A percentile compares a stretch with the other conserved stretches of the same genome.
Evolutionary conservation across 805 yeast species (phyloP).

Genomic region (Ogataea philodendri): DNA sequence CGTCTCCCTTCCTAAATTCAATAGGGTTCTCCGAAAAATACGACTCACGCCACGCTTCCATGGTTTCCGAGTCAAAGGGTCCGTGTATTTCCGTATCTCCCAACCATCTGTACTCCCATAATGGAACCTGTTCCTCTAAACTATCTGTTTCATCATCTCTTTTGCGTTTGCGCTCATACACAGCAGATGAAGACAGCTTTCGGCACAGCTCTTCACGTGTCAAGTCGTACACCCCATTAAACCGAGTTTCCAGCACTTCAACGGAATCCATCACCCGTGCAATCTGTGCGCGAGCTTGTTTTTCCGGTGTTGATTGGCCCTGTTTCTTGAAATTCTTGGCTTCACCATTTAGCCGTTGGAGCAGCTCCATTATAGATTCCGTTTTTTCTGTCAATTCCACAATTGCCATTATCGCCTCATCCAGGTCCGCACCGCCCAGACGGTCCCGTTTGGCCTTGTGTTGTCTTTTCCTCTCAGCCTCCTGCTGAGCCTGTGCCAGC

Average conservation of each 20-base stretch:
- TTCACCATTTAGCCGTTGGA: conserved; percentile 39
- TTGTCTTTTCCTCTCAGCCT: conserved; percentile 28
- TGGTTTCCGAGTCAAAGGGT: conserved; percentile 50
- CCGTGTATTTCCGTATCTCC: conserved; percentile 42
- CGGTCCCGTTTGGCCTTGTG: conserved; percentile 12
- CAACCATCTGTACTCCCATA: conserved; percentile 19
- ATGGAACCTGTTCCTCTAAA: too few relatives aligned
- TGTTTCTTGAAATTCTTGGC: conserved; percentile 19
- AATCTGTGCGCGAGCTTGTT: conserved; percentile 31
- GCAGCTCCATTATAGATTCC: conserved; percentile 58
- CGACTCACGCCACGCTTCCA: conserved; percentile 50
- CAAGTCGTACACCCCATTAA: conserved; percentile 49
- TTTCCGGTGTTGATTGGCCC: conserved; percentile 10
- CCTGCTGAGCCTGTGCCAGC: conserved; percentile 22
- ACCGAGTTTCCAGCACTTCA: conserved; percentile 44
- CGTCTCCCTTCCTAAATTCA: conserved; percentile 36
- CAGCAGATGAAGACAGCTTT: conserved; percentile 42
- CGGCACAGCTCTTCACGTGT: conserved; percentile 56
- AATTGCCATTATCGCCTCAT: conserved; percentile 16
- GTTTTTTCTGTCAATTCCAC: conserved; percentile 39
- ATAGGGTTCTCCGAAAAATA: conserved; percentile 47
- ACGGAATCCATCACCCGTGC: conserved; percentile 46
- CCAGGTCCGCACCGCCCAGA: conserved; percentile 8
- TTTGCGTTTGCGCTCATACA: conserved; percentile 25
- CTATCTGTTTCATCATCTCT: conserved; percentile 29